Conservation (phyloP, 768 basidiomycete genomes). For the Psilocybe subaeruginosa region DNA sequence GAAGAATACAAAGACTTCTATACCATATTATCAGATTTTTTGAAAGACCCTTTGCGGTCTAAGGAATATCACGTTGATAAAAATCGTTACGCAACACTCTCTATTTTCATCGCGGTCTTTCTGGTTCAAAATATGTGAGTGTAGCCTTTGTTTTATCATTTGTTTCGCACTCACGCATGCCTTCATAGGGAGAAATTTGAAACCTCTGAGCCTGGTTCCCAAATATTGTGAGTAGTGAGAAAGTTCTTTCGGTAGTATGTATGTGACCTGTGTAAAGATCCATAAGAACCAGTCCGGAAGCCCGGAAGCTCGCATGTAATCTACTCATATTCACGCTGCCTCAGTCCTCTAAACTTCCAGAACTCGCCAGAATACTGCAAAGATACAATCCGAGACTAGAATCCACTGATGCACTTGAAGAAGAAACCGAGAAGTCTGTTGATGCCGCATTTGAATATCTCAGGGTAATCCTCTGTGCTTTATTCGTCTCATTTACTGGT, state of each 20-base stretch:
- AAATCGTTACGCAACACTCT: constrained; percentile 4
- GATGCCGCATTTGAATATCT: not conserved
- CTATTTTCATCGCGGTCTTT: constrained; percentile 5
- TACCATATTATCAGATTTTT: not conserved
- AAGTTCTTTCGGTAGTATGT: too few relatives aligned
- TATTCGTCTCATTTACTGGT: not conserved
- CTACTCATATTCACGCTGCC: not conserved
- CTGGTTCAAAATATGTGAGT: not conserved
- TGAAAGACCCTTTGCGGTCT: not conserved
- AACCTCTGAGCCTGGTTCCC: too few relatives aligned
- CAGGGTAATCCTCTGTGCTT: not conserved
- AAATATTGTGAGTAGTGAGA: too few relatives aligned
- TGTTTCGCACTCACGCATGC: not conserved
- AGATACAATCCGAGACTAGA: not conserved
- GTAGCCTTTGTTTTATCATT: not conserved
- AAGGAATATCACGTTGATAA: not conserved
- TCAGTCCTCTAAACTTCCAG: not conserved
- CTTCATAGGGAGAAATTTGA: too few relatives aligned
- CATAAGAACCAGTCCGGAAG: not conserved
- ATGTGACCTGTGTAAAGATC: not conserved
- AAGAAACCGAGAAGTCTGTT: not conserved
- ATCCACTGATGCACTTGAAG: not conserved
- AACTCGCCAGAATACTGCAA: not conserved
- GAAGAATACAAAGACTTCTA: constrained; percentile 7
- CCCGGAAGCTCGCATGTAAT: not conserved